Evolutionary conservation across 2,329 filamentous ascomycete genomes (phyloP), one percentile per base, ranked within the genome.

Genomic region (Allantophomopsis cytisporea): DNA sequence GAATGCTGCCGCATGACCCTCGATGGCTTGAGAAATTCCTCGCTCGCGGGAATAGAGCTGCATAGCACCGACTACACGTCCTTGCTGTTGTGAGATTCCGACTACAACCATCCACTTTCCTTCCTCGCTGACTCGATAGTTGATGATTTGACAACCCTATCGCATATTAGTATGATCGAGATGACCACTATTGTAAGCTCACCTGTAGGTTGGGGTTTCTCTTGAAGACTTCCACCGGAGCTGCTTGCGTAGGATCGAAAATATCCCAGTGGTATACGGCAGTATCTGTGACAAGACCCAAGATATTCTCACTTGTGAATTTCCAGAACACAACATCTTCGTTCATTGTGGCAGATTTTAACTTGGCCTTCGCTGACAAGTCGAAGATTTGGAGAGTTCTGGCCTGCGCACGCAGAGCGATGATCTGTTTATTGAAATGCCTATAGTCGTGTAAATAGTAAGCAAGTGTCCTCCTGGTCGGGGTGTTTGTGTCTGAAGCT

Each of bases 261-360:
- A 98, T 85, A 59, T 98, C 86, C 91, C 91, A 98, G 66, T 98
- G 91, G 62, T 87, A 96, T 46, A 98, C 85, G 32, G 83, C 80
- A 47, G 74, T 83, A 43, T 93, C 87, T 47, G 89, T 96, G 47
- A 98, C 84, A 54, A 98, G 69, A 45, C 89, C 91, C 43, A 98
- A 66, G 45, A 80, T 83, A 43, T 73, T 82, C 53, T 94, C 85
- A 63, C 80, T 94, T 64, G 93, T 86, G 91, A 91, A 98, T 66
- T 94, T 94, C 93, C 91, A 98, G 71, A 94, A 98, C 45, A 91
- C 82, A 39, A 98, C 86, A 63, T 98, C 91, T 61, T 96, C 91
- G 55, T 82, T 86, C 83, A 96, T 95, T 39, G 83, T 86, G 43
- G 88, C 81, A 32, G 89, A 94, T 73, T 96, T 96, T 55, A 98